Evolutionary conservation across 495 filamentous ascomycete species (phyloP), one percentile per base, ranked within the genome.

Genomic region (Annulohypoxylon bovei): DNA sequence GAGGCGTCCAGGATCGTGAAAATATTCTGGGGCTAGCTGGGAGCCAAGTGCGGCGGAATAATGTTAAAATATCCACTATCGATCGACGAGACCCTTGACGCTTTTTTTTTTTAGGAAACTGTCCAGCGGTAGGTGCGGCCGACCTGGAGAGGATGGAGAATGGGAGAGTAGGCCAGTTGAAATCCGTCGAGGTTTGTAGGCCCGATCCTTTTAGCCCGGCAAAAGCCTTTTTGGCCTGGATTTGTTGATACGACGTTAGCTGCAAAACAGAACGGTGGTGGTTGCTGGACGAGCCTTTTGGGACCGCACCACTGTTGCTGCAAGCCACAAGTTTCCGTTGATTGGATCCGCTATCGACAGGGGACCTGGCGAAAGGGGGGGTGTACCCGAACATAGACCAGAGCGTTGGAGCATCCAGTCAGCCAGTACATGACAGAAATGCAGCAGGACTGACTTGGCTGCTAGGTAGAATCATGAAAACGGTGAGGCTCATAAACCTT

Each of bases 161-260:
- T 42, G n/a, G 39, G 11, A 42, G 39, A 16, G 39, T 20, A 18
- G 52, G 53, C 53, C 60, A 33, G 64, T 56, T 37, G 60, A 61
- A 67, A 64, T 64, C 59, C 49, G 42, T 52, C 44, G 54, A 72
- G 53, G 60, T 50, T 50, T 61, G 69, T 67, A 67, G 63, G 69
- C 44, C 69, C 69, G 69, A 58, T 64, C 60, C 55, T 65, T 72
- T 72, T 72, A 72, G 65, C 65, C 65, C 70, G 65, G 39, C 54
- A 64, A 67, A 68, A 64, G 37, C 69, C 58, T 49, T 70, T 65
- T 62, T 52, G 46, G 53, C 39, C 47, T 68, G 54, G 59, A 30
- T 49, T 46, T 37, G 61, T 68, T 61, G 70, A 72, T 72, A 65
- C 70, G 53, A 68, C 64, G 60, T 68, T 68, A 49, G 64, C 65